These are phyloP conservation scores for Trichoderma sp. DNA, from an alignment of 2,329 filamentous ascomycete genomes.

Conservation along the genomic window DNA sequence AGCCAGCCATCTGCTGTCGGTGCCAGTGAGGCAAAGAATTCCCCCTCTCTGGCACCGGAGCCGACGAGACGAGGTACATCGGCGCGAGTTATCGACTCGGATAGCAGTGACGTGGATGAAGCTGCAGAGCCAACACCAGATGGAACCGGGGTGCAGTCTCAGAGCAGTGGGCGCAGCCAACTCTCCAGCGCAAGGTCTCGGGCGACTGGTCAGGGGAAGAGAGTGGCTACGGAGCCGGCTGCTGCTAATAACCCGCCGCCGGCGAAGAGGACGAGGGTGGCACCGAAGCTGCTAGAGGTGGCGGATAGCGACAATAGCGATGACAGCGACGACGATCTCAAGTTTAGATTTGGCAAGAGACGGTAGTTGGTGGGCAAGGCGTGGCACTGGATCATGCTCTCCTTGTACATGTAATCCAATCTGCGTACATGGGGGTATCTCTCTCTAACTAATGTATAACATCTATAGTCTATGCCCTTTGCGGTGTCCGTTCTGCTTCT, in stretches of 20 bases:
- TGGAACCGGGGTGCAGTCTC: slow-evolving; percentile 29
- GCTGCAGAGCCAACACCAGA: neutral
- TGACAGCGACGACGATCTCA: slow-evolving; percentile 55
- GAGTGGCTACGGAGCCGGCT: slow-evolving; percentile 32
- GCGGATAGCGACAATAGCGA: slow-evolving; percentile 48
- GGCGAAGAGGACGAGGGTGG: slow-evolving; percentile 34
- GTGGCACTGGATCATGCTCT: neutral
- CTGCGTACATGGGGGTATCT: slow-evolving; percentile 17
- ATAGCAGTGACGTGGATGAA: slow-evolving; percentile 37
- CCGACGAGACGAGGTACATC: slow-evolving; percentile 24
- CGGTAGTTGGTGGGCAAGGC: slow-evolving; percentile 30
- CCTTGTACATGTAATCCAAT: slow-evolving; percentile 2
- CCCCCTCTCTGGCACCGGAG: slow-evolving; percentile 14
- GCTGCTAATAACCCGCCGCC: slow-evolving; percentile 27
- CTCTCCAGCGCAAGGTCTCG: slow-evolving; percentile 28
- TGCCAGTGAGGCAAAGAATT: slow-evolving; percentile 7
- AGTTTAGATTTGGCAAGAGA: slow-evolving; percentile 55
- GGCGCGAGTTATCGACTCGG: slow-evolving; percentile 32
- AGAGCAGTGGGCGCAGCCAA: slow-evolving; percentile 31
- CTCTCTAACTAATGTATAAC: slow-evolving; percentile 15
- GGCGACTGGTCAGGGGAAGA: slow-evolving; percentile 33
- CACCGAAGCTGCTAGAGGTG: slow-evolving; percentile 35
- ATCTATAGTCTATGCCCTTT: neutral
- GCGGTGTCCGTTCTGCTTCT: neutral
- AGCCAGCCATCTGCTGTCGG: slow-evolving; percentile 27